A percentile compares a stretch with the other conserved stretches of the same genome.
These are phyloP conservation scores for Mediolabrus comicus DNA, from an alignment of 108 stramenopile species.

Conservation along the genomic window DNA sequence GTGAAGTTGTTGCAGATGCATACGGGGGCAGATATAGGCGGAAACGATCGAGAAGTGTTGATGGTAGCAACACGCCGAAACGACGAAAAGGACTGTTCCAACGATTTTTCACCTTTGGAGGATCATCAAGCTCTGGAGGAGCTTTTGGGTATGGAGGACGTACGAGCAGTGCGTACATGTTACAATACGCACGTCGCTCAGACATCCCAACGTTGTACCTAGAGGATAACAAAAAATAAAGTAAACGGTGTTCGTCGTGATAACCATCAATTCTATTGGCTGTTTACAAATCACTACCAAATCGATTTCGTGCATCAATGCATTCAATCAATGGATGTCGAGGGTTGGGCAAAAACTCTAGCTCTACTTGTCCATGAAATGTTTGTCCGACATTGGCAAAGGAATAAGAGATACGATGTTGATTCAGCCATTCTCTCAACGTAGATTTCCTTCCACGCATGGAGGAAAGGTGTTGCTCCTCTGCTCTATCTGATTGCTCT, in stretches of 20 bases:
- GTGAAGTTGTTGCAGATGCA: conserved; percentile 67
- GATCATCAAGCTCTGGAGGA: conserved; percentile 20
- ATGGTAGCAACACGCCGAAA: not conserved
- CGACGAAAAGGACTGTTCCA: conserved; percentile 27
- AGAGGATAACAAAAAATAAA: not conserved
- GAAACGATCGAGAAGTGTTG: conserved; percentile 14
- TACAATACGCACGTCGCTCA: conserved; percentile 72
- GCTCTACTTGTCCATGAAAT: conserved; percentile 53
- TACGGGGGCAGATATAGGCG: conserved; percentile 44
- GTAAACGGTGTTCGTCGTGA: not conserved
- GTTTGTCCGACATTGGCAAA: conserved; percentile 77
- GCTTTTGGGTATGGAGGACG: conserved; percentile 74
- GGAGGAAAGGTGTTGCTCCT: not conserved
- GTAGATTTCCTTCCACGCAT: conserved; percentile 5
- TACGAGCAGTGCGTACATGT: conserved; percentile 74
- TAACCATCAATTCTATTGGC: not conserved
- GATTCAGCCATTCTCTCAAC: conserved; percentile 31
- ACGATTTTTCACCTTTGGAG: conserved; percentile 29
- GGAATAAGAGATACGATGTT: conserved; percentile 70
- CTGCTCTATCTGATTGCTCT: conserved; percentile 20
- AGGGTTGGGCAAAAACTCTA: conserved; percentile 85
- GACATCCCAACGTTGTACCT: conserved; percentile 61
- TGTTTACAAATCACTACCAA: not conserved
- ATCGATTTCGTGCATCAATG: conserved; percentile 42
- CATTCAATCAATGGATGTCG: conserved; percentile 62